Conservation (phyloP, 345 rosid genomes). For the Tarenaya hassleriana region DNA sequence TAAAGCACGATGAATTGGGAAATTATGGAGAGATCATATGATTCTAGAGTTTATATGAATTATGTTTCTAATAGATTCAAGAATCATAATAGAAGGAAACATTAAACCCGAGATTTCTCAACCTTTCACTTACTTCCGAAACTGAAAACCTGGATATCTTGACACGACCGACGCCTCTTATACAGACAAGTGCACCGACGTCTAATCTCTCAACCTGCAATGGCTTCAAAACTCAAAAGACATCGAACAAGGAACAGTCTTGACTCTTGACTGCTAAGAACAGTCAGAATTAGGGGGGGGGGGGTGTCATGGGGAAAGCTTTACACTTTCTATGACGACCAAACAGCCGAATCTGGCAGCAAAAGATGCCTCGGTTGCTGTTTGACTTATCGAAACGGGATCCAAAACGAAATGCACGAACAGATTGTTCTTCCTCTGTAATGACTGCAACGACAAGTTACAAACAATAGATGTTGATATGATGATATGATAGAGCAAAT, state of each 20-base stretch:
- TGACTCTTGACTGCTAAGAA: background rate
- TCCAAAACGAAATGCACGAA: slow-evolving; percentile 79
- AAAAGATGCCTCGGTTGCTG: slow-evolving; percentile 62
- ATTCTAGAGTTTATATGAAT: too few species aligned
- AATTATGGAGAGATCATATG: too few species aligned
- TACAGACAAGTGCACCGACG: slow-evolving; percentile 65
- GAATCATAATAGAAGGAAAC: too few species aligned
- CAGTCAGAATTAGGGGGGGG: background rate
- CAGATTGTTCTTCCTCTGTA: slow-evolving; percentile 43
- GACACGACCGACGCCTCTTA: slow-evolving; percentile 67
- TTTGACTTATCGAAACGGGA: slow-evolving; percentile 52
- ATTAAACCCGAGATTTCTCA: too few species aligned
- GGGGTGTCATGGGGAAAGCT: slow-evolving; percentile 22
- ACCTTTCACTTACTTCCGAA: too few species aligned
- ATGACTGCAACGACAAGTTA: slow-evolving; percentile 40
- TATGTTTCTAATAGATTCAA: too few species aligned
- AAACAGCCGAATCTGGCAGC: slow-evolving; percentile 75
- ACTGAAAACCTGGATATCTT: slow-evolving; percentile 44
- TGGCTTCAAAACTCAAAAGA: slow-evolving; percentile 1
- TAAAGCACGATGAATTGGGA: too few species aligned
- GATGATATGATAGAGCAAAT: background rate
- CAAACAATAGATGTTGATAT: background rate
- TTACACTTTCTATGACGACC: slow-evolving; percentile 66
- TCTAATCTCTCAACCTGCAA: slow-evolving; percentile 62
- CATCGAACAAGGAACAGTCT: background rate